A percentile compares a stretch with the other conserved stretches of the same genome.
phyloP scores from a whole-genome alignment of 2,329 filamentous ascomycete genomes.

The Massarina eburnea region DNA sequence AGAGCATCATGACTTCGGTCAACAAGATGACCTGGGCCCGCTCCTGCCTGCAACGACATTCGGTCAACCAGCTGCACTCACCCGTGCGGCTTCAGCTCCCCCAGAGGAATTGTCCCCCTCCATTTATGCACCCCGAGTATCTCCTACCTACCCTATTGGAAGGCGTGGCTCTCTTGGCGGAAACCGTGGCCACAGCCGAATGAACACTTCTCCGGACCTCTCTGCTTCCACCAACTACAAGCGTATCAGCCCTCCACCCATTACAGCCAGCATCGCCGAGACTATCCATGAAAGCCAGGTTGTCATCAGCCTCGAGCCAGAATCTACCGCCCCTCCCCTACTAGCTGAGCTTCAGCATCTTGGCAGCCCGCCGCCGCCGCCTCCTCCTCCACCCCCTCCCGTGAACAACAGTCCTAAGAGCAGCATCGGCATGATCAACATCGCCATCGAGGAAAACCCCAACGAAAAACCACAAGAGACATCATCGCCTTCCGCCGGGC shows the following conservation, averaged over 20 bases:
- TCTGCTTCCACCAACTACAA: slow-evolving; percentile 38
- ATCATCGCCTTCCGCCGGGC: slow-evolving; percentile 18
- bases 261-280: slow-evolving; percentile 58
- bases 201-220: slow-evolving; percentile 48
- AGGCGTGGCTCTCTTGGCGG: slow-evolving; percentile 43
- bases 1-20: slow-evolving; percentile 33
- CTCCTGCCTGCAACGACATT: slow-evolving; percentile 53
- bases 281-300: slow-evolving; percentile 50
- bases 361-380: slow-evolving; percentile 55
- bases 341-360: slow-evolving; percentile 65
- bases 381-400: slow-evolving; percentile 48
- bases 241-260: slow-evolving; percentile 42
- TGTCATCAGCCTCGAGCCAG: slow-evolving; percentile 48
- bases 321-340: slow-evolving; percentile 50
- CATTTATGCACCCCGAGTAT: slow-evolving; percentile 21
- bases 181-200: slow-evolving; percentile 42
- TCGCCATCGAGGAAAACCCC: slow-evolving; percentile 48
- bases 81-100: slow-evolving; percentile 52
- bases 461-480: slow-evolving; percentile 26
- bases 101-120: slow-evolving; percentile 44
- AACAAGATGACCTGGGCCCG: slow-evolving; percentile 48
- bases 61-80: slow-evolving; percentile 41
- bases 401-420: slow-evolving; percentile 23
- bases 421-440: slow-evolving; percentile 47
- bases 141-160: slow-evolving; percentile 27